Conservation (phyloP, 1,284 basidiomycete species). For the Hortiboletus rubellus region DNA sequence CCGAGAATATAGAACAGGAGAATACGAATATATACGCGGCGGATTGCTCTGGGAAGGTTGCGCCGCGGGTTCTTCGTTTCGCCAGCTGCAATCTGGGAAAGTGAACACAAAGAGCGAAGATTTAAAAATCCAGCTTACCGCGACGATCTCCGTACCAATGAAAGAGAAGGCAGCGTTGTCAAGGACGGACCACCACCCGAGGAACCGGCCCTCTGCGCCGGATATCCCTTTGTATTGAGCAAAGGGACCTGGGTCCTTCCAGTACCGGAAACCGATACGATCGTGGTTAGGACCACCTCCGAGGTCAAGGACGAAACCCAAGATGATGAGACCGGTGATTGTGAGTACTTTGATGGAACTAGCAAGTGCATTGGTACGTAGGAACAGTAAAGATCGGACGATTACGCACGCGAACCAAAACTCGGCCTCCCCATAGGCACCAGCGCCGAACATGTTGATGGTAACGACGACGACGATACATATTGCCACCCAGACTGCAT, state of each 20-base stretch:
- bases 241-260: slow-evolving; percentile 59
- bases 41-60: slow-evolving; percentile 60
- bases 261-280: slow-evolving; percentile 51
- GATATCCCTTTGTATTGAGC: slow-evolving; percentile 42
- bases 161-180: slow-evolving; percentile 72
- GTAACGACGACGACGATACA: slow-evolving; percentile 60
- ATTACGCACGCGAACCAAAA: slow-evolving; percentile 49
- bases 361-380: slow-evolving; percentile 5
- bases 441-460: slow-evolving; percentile 65
- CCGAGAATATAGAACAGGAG: slow-evolving; percentile 60
- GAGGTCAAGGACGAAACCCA: slow-evolving; percentile 51
- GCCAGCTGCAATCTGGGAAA: slow-evolving; percentile 59
- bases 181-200: slow-evolving; percentile 55
- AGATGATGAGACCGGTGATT: slow-evolving; percentile 48
- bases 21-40: slow-evolving; percentile 70
- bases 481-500: slow-evolving; percentile 64
- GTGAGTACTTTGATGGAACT: slow-evolving; percentile 67
- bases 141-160: slow-evolving; percentile 77
- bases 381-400: background rate
- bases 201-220: slow-evolving; percentile 53
- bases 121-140: slow-evolving; percentile 46
- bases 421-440: slow-evolving; percentile 56
- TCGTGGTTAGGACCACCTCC: slow-evolving; percentile 59
- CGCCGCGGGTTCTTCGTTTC: slow-evolving; percentile 56
- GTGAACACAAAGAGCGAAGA: slow-evolving; percentile 5